Evolutionary conservation across 208 protist species (phyloP), one percentile per base, ranked within the genome.

Genomic region (Phytomonas francai): DNA sequence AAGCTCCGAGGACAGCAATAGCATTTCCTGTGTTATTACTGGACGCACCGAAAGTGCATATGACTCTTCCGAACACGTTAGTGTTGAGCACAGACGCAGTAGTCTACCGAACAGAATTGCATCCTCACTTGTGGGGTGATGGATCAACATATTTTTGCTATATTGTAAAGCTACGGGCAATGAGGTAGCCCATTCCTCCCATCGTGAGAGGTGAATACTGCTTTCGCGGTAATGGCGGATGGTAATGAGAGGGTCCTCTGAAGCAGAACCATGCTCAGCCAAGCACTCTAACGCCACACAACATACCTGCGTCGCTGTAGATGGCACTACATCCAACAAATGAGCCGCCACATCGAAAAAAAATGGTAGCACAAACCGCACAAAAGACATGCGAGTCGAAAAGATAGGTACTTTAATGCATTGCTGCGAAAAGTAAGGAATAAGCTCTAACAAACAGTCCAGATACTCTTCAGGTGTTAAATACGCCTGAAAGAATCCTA

Each of bases 361-460:
- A 71, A 74, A 81, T 8, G 86, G 87, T 70, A 93, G 65, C 42
- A 91, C 70, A 64, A 81, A 76, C 56, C 77, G 61, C 16, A 74
- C 74, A 67, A 90, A 88, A 49, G 66, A 72, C 29, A 57, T 42
- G n/a, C 81, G 73, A 32, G 88, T 65, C 3, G 75, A 76, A 12
- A 83, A 57, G 57, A 93, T 76, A 63, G 68, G 69, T 34, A 74
- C 67, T 39, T 81, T 83, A 27, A 67, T 36, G 59, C 81, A 78
- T 73, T 93, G 76, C 58, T 76, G 72, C 1, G 79, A 49, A 72
- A 93, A 92, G 65, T 81, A 89, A 12, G 72, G 81, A 9, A 95
- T 54, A 25, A 93, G 70, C 76, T 92, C 87, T n/a, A 81, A 39
- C 74, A 92, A 56, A 68, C 80, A 95, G 58, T 90, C 81, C n/a